Conservation (phyloP, 2,329 filamentous ascomycete genomes). For the Ophiostoma fasciatum region DNA sequence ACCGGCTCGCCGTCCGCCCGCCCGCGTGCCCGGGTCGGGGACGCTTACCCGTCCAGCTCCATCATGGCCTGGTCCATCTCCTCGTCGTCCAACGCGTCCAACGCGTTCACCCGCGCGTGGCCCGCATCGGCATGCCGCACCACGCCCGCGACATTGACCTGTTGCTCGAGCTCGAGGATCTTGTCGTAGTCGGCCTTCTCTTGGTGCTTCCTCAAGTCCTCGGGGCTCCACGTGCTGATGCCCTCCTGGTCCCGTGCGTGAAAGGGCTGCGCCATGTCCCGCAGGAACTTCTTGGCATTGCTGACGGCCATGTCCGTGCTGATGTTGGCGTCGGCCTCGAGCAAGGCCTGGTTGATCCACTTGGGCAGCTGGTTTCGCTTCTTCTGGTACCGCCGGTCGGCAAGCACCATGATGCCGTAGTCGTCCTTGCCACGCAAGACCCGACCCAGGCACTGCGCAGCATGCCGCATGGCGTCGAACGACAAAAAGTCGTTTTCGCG, state of each 20-base stretch:
- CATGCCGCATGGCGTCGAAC: constrained; percentile 98
- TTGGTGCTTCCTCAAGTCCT: constrained; percentile 44
- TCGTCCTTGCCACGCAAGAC: constrained; percentile 94
- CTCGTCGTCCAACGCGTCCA: constrained; percentile 25
- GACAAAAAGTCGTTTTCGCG: constrained; percentile 95
- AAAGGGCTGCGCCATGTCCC: constrained; percentile 86
- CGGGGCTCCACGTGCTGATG: constrained; percentile 59
- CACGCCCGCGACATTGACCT: constrained; percentile 15
- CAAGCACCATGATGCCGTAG: constrained; percentile 98
- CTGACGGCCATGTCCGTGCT: constrained; percentile 93
- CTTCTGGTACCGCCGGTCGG: constrained; percentile 84
- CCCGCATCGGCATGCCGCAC: constrained; percentile 14
- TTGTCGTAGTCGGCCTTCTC: constrained; percentile 56
- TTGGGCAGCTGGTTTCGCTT: constrained; percentile 84
- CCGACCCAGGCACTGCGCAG: constrained; percentile 87
- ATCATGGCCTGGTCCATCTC: constrained; percentile 32
- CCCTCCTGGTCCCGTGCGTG: constrained; percentile 72
- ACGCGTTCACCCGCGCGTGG: constrained; percentile 8
- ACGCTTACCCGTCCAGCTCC: constrained; percentile 14
- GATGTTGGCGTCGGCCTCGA: constrained; percentile 75
- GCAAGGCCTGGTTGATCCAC: constrained; percentile 84
- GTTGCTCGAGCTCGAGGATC: constrained; percentile 45
- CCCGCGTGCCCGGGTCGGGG: too few species aligned
- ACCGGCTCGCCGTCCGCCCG: too few species aligned
- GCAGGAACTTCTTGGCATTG: constrained; percentile 74